Conservation (phyloP, 768 basidiomycete genomes). For the Scleroderma bovista region DNA sequence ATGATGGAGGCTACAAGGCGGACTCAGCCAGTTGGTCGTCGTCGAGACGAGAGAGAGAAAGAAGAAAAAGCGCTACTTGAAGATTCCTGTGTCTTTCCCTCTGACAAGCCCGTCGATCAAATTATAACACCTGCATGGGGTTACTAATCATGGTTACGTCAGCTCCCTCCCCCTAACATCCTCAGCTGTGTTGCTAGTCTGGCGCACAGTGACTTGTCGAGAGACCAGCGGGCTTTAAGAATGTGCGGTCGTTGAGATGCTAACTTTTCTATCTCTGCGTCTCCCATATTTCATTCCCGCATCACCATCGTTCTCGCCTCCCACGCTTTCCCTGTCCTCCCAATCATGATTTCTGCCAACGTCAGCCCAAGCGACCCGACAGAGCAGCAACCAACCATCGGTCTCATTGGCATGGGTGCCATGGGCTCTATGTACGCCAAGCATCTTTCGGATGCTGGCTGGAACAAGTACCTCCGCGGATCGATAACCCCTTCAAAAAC, state of each 20-base stretch:
- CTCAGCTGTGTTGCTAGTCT: too few relatives aligned
- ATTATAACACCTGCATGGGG: too few relatives aligned
- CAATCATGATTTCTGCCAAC: slow-evolving; percentile 19
- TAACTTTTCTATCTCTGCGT: background rate
- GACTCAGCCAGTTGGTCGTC: too few relatives aligned
- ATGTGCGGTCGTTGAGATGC: too few relatives aligned
- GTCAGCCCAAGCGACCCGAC: slow-evolving; percentile 30
- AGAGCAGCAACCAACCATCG: slow-evolving; percentile 68
- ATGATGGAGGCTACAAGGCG: too few relatives aligned
- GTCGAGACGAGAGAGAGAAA: too few relatives aligned
- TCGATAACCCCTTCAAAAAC: slow-evolving; percentile 5
- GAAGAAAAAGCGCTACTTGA: too few relatives aligned
- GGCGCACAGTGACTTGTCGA: background rate
- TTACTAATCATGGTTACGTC: too few relatives aligned
- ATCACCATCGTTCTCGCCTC: too few relatives aligned
- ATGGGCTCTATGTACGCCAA: slow-evolving; percentile 96
- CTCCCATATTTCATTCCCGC: background rate
- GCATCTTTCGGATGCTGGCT: slow-evolving; percentile 71
- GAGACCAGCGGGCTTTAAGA: background rate
- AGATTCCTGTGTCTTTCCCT: too few relatives aligned
- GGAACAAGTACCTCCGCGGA: slow-evolving; percentile 58
- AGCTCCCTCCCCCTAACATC: too few relatives aligned
- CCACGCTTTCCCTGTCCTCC: background rate
- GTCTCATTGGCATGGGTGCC: slow-evolving; percentile 94
- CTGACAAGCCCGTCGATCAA: too few relatives aligned